Evolutionary conservation across 768 basidiomycete species (phyloP).

Genomic region (Scleroderma bovista): DNA sequence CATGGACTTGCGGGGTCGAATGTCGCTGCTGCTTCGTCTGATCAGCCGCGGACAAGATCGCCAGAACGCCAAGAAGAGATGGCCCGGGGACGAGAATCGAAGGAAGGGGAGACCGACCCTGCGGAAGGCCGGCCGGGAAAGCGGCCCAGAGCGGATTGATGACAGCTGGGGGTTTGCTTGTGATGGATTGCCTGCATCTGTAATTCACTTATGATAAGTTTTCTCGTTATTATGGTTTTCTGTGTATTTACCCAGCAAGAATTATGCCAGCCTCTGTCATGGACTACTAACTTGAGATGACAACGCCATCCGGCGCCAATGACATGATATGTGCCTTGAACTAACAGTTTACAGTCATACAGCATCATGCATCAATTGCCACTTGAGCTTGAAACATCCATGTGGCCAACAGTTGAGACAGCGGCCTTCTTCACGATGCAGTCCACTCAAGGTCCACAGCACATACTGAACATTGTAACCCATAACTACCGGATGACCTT

Average conservation of each 20-base stretch:
- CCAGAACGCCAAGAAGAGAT: conserved; percentile 19
- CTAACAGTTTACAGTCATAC: no score
- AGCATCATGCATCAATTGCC: no score
- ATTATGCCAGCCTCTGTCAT: background rate
- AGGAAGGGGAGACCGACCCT: conserved; percentile 8
- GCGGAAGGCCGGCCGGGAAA: background rate
- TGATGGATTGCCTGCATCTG: background rate
- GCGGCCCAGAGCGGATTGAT: background rate
- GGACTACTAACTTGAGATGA: no score
- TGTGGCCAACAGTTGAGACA: no score
- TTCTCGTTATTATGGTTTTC: background rate
- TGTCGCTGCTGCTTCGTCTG: conserved; percentile 1
- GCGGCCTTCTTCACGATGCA: no score
- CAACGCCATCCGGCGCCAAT: no score
- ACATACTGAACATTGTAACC: no score
- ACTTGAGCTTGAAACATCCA: no score
- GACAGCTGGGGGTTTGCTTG: background rate
- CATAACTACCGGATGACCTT: no score
- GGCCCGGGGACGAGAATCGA: conserved; percentile 4
- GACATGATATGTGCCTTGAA: no score
- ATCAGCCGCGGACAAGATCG: conserved; percentile 24
- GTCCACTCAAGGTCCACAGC: no score
- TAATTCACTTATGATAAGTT: background rate
- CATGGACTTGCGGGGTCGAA: conserved; percentile 2
- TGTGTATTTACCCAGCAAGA: background rate